Base-by-base conservation (phyloP, 2,329 filamentous ascomycete genomes). In the Amesomyces nigricolor region DNA sequence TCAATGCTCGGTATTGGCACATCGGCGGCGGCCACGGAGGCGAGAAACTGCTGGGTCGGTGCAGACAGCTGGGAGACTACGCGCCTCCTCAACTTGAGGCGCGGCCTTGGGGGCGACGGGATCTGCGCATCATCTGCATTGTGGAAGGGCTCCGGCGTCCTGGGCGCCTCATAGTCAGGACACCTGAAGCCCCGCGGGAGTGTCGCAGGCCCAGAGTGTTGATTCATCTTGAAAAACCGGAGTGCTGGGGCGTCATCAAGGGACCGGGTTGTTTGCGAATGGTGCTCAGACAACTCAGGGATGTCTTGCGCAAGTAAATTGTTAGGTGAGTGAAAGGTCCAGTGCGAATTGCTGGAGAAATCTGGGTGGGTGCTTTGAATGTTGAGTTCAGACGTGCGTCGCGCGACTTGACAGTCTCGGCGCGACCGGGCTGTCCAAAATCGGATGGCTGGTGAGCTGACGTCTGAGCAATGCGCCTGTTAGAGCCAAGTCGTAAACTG, bases 1-100 rank as follows among this genome's bases (percentile, higher is more conserved):
- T 86, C 83, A 54, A 86, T 84, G 66, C 82, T 85, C 13, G 82
- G 83, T 50, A 86, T 78, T 22, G 82, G 81, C 4, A 84, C 72
- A 65, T 86, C 83, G 58, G 81, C 83, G 16, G 82, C 81, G 44
- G 81, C 82, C 55, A 86, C 83, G 4, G 82, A 85, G 2, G 81
- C 82, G n/a, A 86, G 76, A 64, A 86, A 86, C 49, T 86, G 81
- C 64, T 83, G 75, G 1, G 83, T 86, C 2, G 83, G 81, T 38
- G 81, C 81, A 56, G 75, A 69, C 10, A 80, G 71, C 54, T 77
- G 74, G 22, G 79, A 76, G 38, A 75, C 74, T 63, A 77, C 74
- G 62, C 80, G 80, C 63, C 77, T 75, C 68, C 81, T 81, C 57
- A 84, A 68, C 60, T 74, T 76, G 62, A 83, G 72, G 51, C 78